These are phyloP conservation scores for Sphaerostilbella broomeana DNA, from an alignment of 2,329 filamentous ascomycete species.

Conservation along the genomic window DNA sequence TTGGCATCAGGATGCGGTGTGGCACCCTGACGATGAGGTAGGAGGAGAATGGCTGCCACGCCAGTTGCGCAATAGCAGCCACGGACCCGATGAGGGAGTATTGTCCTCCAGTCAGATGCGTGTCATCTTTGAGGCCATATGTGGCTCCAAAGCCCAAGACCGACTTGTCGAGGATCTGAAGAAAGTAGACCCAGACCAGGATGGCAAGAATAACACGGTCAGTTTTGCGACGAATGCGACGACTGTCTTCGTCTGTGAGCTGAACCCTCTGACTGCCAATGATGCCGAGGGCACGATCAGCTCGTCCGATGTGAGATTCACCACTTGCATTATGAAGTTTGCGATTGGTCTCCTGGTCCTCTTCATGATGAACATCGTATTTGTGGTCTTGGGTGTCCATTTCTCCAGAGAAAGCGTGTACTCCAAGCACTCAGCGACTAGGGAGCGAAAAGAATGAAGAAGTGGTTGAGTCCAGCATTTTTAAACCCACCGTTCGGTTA, in stretches of 20 bases:
- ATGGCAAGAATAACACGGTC: conserved; percentile 52
- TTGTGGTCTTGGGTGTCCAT: not conserved
- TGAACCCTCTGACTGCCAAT: conserved; percentile 3
- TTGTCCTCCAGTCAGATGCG: conserved; percentile 43
- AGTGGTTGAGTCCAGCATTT: too few relatives aligned
- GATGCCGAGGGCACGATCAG: conserved; percentile 6
- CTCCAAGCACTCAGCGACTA: too few relatives aligned
- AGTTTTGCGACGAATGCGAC: conserved; percentile 52
- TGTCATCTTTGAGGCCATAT: conserved; percentile 45
- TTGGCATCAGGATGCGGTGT: conserved; percentile 51
- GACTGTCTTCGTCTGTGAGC: conserved; percentile 18
- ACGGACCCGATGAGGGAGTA: conserved; percentile 54
- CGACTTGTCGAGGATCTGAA: conserved; percentile 53
- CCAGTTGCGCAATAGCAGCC: conserved; percentile 52
- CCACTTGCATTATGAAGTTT: not conserved
- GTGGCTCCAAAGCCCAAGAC: conserved; percentile 52
- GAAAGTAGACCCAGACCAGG: conserved; percentile 52
- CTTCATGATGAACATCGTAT: not conserved
- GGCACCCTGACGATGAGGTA: conserved; percentile 56
- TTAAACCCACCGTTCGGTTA: too few relatives aligned
- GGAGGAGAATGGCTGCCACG: conserved; percentile 54
- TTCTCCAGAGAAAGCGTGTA: too few relatives aligned
- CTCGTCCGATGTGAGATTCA: not conserved
- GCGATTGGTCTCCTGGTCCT: not conserved
- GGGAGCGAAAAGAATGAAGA: too few relatives aligned